Evolutionary conservation across 1,284 basidiomycete species (phyloP), one percentile per base, ranked within the genome.

Genomic region (Tremellales sp.): DNA sequence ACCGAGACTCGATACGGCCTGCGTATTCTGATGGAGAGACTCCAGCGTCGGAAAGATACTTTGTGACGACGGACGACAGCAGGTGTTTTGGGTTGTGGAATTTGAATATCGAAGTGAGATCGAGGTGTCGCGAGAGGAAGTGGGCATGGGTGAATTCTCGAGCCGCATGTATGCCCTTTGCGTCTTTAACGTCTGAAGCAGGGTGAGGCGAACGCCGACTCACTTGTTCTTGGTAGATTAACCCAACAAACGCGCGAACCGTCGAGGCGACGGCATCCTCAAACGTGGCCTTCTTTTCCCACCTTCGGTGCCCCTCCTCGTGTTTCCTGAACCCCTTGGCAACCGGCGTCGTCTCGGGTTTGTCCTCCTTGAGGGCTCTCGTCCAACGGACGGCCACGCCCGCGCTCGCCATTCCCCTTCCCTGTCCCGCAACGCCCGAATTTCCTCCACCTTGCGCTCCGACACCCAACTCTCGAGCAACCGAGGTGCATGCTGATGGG

Each of bases 51-150:
- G 56, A 51, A 16, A 72, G 45, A 59, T 88, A 86, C 65, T 86
- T 86, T 36, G 78, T 76, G 16, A 89, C 85, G 48, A 87, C 86
- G 58, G 85, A 81, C 43, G 83, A 74, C 32, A 94, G 75, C 27
- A 89, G 84, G 57, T 84, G 81, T 75, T 87, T 87, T 22, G 87
- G 87, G 61, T 93, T 83, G 48, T 80, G 78, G 72, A 97, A 95
- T 71, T 92, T 94, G 71, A 99, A 81, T 77, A 97, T 81, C 27
- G 76, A 70, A 12, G 85, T 79, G 42, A 97, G 66, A 74, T 95
- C 88, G 24, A 91, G 77, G 46, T 86, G 81, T 33, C 93, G 83
- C 41, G 78, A 80, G 53, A 95, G 79, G 78, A 94, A 93, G 71
- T 88, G 84, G 12, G 83, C 81, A 67, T 92, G 85, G 16, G 82